Base-by-base conservation (phyloP, 164 flowering plant species). In the Hamamelis virginiana region DNA sequence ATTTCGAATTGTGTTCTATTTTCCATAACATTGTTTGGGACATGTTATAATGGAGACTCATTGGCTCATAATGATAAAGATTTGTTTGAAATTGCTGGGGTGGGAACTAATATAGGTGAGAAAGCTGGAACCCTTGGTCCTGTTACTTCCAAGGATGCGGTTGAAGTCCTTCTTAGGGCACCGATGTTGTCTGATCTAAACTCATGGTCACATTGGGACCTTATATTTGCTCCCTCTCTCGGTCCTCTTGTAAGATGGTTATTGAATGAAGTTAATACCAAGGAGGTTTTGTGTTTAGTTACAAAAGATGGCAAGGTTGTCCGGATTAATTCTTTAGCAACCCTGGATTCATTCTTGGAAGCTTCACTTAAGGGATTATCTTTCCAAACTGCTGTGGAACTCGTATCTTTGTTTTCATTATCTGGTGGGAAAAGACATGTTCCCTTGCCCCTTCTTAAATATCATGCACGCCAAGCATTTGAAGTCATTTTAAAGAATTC, bases 121-220 rank as follows among this genome's bases (percentile, higher is more conserved):
- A 74, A 25, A 22, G 23, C 55, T 8, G 77, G 78, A 66, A 56
- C 59, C n/a, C 53, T 66, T 50, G 85, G 81, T 61, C 58, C 82
- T 41, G 72, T 79, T 72, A 76, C 89, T 22, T 69, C 84, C 13
- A 84, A 82, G 75, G 90, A 91, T 80, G 98, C 96, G 8, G 38
- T 86, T 55, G 83, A 89, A 55, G 82, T 84, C 69, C 81, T 95
- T 65, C 82, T 81, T 57, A 81, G 74, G 67, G 92, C 95, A 55
- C 99, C 99, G 41, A 78, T 95, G 90, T 62, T 95, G 74, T 76
- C 85, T 45, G 93, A 95, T 81, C 66, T 95, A 38, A 81, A 62
- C 28, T 68, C 75, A 22, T 95, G 99, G 98, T 85, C 90, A 9
- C 99, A 91, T 71, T 95, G 99, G 99, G 97, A 92, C 73, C 59